Percentiles rank a stretch among this genome's conserved stretches.
Evolutionary conservation across 768 basidiomycete genomes (phyloP).

Genomic region (Cantharellus anzutake): DNA sequence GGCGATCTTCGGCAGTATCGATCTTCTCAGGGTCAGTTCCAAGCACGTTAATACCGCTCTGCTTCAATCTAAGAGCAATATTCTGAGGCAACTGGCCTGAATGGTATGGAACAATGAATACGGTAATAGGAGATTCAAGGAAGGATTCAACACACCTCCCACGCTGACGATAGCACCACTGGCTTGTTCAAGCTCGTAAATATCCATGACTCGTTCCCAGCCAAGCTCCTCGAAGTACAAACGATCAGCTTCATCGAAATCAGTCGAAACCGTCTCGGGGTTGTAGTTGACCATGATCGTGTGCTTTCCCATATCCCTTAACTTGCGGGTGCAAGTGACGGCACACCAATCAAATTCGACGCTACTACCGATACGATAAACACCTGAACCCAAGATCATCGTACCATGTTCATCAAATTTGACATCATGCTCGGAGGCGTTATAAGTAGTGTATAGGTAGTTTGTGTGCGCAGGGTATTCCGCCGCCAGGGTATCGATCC

Average conservation of each 20-base stretch:
- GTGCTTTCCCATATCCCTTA: slow-evolving; percentile 80
- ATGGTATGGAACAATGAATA: neutral
- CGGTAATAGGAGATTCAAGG: neutral
- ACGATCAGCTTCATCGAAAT: slow-evolving; percentile 98
- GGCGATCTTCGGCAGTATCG: slow-evolving; percentile 93
- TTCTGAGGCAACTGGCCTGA: slow-evolving; percentile 94
- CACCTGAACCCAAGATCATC: slow-evolving; percentile 97
- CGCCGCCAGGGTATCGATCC: slow-evolving; percentile 96
- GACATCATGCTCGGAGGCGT: slow-evolving; percentile 89
- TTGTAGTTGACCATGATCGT: slow-evolving; percentile 99
- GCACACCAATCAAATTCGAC: slow-evolving; percentile 99
- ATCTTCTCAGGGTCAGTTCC: slow-evolving; percentile 93
- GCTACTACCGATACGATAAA: slow-evolving; percentile 94
- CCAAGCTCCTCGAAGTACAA: slow-evolving; percentile 98
- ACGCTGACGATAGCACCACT: slow-evolving; percentile 93
- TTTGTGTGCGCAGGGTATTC: slow-evolving; percentile 98
- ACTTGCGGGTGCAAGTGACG: slow-evolving; percentile 89
- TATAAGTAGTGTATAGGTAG: slow-evolving; percentile 99
- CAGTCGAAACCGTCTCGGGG: slow-evolving; percentile 97
- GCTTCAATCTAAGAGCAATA: slow-evolving; percentile 87
- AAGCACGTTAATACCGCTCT: slow-evolving; percentile 78
- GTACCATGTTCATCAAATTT: slow-evolving; percentile 92
- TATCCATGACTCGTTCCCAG: slow-evolving; percentile 98
- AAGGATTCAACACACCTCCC: slow-evolving; percentile 42
- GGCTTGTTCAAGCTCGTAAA: slow-evolving; percentile 88